Evolutionary conservation across 176 grass and related monocot species (phyloP).

Genomic region (Panicum miliaceum): DNA sequence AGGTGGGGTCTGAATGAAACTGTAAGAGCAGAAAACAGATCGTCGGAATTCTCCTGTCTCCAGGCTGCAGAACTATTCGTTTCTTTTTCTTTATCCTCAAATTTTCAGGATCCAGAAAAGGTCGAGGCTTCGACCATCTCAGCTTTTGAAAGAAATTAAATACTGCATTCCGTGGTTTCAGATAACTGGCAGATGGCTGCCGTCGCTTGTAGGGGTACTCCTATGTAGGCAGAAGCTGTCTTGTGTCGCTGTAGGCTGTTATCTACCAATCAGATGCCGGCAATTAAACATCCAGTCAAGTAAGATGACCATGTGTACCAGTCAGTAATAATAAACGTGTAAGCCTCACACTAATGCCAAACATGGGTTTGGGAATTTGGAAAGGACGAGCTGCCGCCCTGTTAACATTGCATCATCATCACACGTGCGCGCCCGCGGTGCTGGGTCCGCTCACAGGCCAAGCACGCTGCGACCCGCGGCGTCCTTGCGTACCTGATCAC

Average conservation of each 20-base stretch:
- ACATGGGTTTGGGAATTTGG: neutral
- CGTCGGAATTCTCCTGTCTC: neutral
- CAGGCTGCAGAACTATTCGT: neutral
- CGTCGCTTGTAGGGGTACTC: neutral
- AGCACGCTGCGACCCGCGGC: neutral
- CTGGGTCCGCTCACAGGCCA: no score
- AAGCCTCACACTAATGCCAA: no score
- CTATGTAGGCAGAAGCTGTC: neutral
- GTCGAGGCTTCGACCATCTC: neutral
- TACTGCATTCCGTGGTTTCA: neutral
- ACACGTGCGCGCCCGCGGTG: no score
- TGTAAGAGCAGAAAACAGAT: slow-evolving; percentile 30
- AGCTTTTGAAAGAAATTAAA: neutral
- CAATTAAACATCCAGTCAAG: neutral
- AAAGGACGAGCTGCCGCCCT: neutral
- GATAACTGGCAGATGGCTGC: neutral
- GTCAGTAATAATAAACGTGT: neutral
- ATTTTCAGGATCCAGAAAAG: neutral
- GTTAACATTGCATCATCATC: neutral
- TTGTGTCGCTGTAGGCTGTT: neutral
- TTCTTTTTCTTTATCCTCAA: neutral
- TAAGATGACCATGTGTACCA: neutral
- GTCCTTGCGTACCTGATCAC: neutral
- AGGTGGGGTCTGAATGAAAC: neutral
- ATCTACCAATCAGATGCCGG: neutral